Conservation (phyloP, 1,139 yeast genomes). For the Kodamaea arcana region DNA sequence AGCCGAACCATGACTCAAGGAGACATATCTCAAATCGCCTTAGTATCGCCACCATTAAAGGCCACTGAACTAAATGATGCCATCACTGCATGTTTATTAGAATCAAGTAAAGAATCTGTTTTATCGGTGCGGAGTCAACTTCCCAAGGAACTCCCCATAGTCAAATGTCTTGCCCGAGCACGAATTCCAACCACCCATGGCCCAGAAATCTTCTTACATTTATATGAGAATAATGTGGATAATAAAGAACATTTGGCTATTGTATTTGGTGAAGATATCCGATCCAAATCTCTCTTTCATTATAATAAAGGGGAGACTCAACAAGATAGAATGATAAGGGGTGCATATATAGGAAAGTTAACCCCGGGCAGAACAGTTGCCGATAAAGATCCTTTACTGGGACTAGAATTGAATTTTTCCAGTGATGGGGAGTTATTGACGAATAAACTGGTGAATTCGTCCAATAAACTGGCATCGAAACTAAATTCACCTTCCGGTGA, state of each 20-base stretch:
- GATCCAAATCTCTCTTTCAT: constrained; percentile 69
- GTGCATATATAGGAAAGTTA: constrained; percentile 88
- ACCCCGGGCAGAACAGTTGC: constrained; percentile 80
- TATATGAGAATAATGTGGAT: constrained; percentile 82
- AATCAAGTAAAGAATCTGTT: constrained; percentile 6
- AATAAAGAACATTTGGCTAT: constrained; percentile 94
- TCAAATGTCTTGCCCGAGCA: constrained; percentile 89
- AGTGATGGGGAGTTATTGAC: constrained; percentile 47
- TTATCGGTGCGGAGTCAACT: constrained; percentile 19
- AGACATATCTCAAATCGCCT: constrained; percentile 25
- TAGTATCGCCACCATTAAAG: constrained; percentile 35
- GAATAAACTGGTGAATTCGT: constrained; percentile 24
- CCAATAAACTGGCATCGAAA: too few species aligned
- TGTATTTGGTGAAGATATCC: constrained; percentile 88
- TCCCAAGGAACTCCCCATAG: constrained; percentile 51
- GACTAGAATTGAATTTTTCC: constrained; percentile 45
- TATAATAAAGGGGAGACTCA: constrained; percentile 71
- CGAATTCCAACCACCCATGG: constrained; percentile 91
- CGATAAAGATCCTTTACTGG: constrained; percentile 50
- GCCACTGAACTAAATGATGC: constrained; percentile 16
- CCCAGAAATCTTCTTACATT: constrained; percentile 86
- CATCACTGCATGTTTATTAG: background rate
- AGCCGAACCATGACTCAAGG: too few species aligned
- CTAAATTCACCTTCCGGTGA: too few species aligned
- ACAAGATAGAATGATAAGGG: constrained; percentile 92